phyloP scores from a whole-genome alignment of 75 land plant species.

The Isoetes taiwanensis region DNA sequence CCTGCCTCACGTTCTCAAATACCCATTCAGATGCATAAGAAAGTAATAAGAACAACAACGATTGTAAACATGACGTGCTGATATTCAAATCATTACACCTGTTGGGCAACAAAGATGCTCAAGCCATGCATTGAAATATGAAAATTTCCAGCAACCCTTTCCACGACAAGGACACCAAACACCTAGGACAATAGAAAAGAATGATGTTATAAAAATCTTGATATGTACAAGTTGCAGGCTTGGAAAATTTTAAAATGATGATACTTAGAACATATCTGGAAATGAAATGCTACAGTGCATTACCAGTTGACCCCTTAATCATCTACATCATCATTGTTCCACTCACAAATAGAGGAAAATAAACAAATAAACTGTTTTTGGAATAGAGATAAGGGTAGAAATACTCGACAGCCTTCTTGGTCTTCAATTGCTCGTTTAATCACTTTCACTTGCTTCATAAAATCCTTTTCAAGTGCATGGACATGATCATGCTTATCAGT shows the following conservation, averaged over 20 bases:
- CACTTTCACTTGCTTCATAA: conserved; percentile 57
- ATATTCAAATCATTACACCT: too few species aligned
- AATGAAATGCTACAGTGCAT: too few species aligned
- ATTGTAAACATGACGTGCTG: too few species aligned
- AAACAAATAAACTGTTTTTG: neutral
- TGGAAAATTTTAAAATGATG: neutral
- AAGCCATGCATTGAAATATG: conserved; percentile 96
- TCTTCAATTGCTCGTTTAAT: conserved; percentile 65
- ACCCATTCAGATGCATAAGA: too few species aligned
- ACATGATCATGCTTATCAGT: conserved; percentile 13
- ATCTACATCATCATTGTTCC: too few species aligned
- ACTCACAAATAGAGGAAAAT: neutral
- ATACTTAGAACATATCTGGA: too few species aligned
- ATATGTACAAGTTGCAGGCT: neutral
- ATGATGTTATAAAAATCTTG: neutral
- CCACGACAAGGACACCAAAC: conserved; percentile 89
- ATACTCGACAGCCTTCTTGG: conserved; percentile 93
- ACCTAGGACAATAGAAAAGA: conserved; percentile 29
- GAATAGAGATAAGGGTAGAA: neutral
- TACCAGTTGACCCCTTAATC: too few species aligned
- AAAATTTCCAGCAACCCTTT: conserved; percentile 97
- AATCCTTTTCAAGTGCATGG: conserved; percentile 38
- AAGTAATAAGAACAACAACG: too few species aligned
- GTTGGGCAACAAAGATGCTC: conserved; percentile 77
- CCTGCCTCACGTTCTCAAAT: conserved; percentile 66